Evolutionary conservation across 2,329 filamentous ascomycete species (phyloP), one percentile per base, ranked within the genome.

Genomic region (Fusarium tanahbumbuense): DNA sequence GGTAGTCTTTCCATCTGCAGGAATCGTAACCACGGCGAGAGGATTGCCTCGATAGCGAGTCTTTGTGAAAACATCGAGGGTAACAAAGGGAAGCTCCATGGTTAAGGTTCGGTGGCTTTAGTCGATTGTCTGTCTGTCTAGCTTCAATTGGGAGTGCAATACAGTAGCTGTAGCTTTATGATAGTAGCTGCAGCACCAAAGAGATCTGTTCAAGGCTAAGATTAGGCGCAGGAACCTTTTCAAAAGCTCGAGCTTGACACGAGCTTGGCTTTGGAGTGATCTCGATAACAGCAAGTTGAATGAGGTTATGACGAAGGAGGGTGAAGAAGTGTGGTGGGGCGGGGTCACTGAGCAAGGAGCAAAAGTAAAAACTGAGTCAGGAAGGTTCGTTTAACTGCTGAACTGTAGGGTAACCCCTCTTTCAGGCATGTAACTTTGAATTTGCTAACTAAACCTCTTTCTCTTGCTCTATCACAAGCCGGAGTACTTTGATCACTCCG

Each of bases 51-150:
- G 76, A 76, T 83, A 87, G 56, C 79, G 81, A 2, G 78, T 82
- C 28, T 78, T 76, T 47, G 87, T 88, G 79, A 89, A 89, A 79
- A 89, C 87, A 75, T 89, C 86, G 72, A 88, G 81, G 37, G 86
- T 88, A 48, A 83, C 76, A 73, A 86, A 88, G 22, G 81, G 74
- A 58, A 86, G 82, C 64, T 82, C 79, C 76, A 80, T 80, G 54
- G 54, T 64, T 49, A 67, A 50, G 47, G 76, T 76, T 78, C 79
- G 52, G 48, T 66, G 32, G 65, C 49, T 57, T 57, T 16, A 28
- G 32, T 47, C 50, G 44, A 25, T 27, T 15, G 22, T 28, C 28
- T 28, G 28, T 13, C 28, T 28, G 28, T 64, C 18, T 40, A 57
- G 44, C 49, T 64, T 45, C 59, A 30, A 42, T 41, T 41, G 7